Conservation (phyloP, 2,329 filamentous ascomycete species). For the Blastomyces parvus region DNA sequence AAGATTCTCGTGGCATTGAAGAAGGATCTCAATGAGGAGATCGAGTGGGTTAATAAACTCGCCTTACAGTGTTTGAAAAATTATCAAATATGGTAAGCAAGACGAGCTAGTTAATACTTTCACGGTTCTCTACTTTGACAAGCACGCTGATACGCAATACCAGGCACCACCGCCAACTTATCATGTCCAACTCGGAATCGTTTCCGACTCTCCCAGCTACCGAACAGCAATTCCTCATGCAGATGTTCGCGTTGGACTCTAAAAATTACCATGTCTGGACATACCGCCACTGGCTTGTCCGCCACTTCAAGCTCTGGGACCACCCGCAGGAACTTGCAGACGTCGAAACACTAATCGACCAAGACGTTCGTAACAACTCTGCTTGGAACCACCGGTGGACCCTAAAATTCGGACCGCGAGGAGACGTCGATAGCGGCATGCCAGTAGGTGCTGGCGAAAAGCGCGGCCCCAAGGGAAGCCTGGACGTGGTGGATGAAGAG, state of each 20-base stretch:
- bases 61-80: slow-evolving; percentile 85
- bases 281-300: slow-evolving; percentile 73
- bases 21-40: slow-evolving; percentile 58
- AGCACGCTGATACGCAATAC: slow-evolving; percentile 36
- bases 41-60: slow-evolving; percentile 76
- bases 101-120: neutral
- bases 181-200: slow-evolving; percentile 40
- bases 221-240: slow-evolving; percentile 65
- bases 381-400: slow-evolving; percentile 98
- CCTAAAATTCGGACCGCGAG: slow-evolving; percentile 63
- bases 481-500: slow-evolving; percentile 46
- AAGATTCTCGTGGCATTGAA: slow-evolving; percentile 61
- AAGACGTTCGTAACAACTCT: slow-evolving; percentile 89
- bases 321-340: slow-evolving; percentile 55
- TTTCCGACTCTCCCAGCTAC: slow-evolving; percentile 50
- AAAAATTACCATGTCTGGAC: slow-evolving; percentile 99
- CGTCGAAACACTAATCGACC: slow-evolving; percentile 61
- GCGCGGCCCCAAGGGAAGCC: slow-evolving; percentile 23
- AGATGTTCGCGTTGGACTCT: slow-evolving; percentile 74
- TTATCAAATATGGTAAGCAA: slow-evolving; percentile 80
- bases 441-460: slow-evolving; percentile 16
- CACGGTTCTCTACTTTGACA: slow-evolving; percentile 37
- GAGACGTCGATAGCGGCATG: slow-evolving; percentile 31
- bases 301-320: slow-evolving; percentile 50
- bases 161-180: slow-evolving; percentile 51